Conservation (phyloP, 140 eudicot genomes). For the Anethum foeniculum region DNA sequence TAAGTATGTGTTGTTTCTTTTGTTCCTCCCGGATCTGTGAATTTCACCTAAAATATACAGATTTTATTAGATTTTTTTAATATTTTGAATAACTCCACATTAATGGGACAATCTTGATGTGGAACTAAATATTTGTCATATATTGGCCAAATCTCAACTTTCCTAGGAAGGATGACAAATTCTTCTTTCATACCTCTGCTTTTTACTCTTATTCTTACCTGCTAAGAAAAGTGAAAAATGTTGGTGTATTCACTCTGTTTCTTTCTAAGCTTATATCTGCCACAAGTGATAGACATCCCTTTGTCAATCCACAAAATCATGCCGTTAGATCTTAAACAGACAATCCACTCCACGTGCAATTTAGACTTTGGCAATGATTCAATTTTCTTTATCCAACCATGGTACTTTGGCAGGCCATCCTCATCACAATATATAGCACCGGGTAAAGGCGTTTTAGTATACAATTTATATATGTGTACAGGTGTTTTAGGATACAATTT, state of each 20-base stretch:
- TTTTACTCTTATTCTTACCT: conserved; percentile 10
- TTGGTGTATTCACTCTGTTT: not conserved
- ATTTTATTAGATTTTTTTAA: no score
- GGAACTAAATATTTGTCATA: not conserved
- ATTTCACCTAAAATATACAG: no score
- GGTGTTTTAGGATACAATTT: no score
- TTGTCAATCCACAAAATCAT: conserved; percentile 4
- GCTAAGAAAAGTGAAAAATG: conserved; percentile 24
- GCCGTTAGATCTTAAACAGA: not conserved
- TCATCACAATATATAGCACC: conserved; percentile 19
- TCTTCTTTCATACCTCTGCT: not conserved
- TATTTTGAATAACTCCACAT: no score
- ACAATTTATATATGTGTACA: no score
- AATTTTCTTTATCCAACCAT: conserved; percentile 20
- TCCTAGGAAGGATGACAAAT: conserved; percentile 16
- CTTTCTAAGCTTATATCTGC: not conserved
- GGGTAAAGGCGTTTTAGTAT: no score
- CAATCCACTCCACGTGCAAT: conserved; percentile 22
- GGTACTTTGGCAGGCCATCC: conserved; percentile 31
- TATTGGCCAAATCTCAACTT: conserved; percentile 28
- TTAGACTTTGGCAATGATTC: not conserved
- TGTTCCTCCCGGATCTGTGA: no score
- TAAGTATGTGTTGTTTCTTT: no score
- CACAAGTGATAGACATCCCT: not conserved
- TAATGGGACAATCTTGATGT: no score